Evolutionary conservation across 2,329 filamentous ascomycete species (phyloP), one percentile per base, ranked within the genome.

Genomic region (Arthroderma uncinatum): DNA sequence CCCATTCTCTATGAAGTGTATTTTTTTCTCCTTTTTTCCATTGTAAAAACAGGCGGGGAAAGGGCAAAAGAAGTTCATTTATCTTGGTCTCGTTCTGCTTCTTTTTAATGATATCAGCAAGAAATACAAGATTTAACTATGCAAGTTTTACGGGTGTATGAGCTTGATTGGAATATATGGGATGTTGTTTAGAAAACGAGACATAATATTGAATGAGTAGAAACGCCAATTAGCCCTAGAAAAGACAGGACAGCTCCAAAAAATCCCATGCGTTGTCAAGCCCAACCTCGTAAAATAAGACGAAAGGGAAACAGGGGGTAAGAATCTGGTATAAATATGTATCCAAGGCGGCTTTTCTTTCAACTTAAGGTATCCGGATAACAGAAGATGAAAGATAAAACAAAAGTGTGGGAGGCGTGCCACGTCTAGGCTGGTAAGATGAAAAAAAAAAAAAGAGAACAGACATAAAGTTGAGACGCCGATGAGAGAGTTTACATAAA

Each of bases 271-370:
- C 44, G 25, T 12, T 34, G 14, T 50, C 44, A 50, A 30, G 25
- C 33, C 14, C 44, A 50, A 14, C 44, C 28, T 16, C 6, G 14
- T 16, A n/a, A 33, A 50, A 10, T 14, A 44, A 44, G 25, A 44
- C n/a, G n/a, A 42, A 23, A 23, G n/a, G 21, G 23, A 19, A 33
- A 16, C 12, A 19, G 33, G 33, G 2, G 23, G 33, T 48, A 16
- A 12, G n/a, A n/a, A 33, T 12, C 23, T 33, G 28, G 44, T 30
- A 50, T 50, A 50, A 50, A 37, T 5, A 50, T 23, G n/a, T 50
- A 50, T 50, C 25, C 44, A 50, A 50, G 7, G 10, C 44, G n/a
- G 44, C 25, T 50, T 33, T 30, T 50, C 44, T 50, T 50, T 50
- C 14, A 33, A 25, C 25, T 50, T 5, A 16, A 30, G 44, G 40